phyloP scores from a whole-genome alignment of 768 basidiomycete species.

The Tricholoma furcatifolium region DNA sequence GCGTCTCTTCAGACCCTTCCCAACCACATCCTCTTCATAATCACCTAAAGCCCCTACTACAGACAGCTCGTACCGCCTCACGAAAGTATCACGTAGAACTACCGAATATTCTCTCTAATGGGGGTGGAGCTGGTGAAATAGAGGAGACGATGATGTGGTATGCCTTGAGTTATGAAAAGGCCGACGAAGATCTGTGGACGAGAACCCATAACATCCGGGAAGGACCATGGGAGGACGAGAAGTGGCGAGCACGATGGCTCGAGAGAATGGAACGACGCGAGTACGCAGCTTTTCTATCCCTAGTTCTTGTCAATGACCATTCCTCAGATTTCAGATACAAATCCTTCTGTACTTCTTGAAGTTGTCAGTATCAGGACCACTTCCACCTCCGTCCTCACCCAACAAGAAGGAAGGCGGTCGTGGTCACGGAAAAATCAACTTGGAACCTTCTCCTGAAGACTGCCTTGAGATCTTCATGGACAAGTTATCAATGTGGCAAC shows the following conservation, averaged over 20 bases:
- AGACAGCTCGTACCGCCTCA: constrained; percentile 50
- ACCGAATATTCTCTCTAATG: constrained; percentile 54
- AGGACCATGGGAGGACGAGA: constrained; percentile 47
- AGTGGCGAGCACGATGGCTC: constrained; percentile 57
- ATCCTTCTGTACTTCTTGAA: constrained; percentile 69
- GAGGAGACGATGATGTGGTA: constrained; percentile 84
- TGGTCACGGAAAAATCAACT: constrained; percentile 17
- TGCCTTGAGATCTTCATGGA: constrained; percentile 75
- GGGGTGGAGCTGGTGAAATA: constrained; percentile 58
- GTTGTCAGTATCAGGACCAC: constrained; percentile 55
- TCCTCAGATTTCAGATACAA: constrained; percentile 66
- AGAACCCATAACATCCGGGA: constrained; percentile 22
- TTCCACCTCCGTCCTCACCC: constrained; percentile 27
- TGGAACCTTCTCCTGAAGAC: constrained; percentile 39
- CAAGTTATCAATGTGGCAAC: constrained; percentile 77
- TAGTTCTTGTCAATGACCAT: background rate
- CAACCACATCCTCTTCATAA: constrained; percentile 55
- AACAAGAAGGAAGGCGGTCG: constrained; percentile 34
- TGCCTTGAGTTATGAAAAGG: constrained; percentile 60
- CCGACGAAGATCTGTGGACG: constrained; percentile 28
- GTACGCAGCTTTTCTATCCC: constrained; percentile 30
- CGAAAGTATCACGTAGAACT: constrained; percentile 70
- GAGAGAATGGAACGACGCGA: constrained; percentile 69
- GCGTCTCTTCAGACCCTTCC: constrained; percentile 39
- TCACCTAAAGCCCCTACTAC: constrained; percentile 59